Evolutionary conservation across 192 early-diverging fungal genomes (phyloP).

Genomic region (Coemansia javaensis): DNA sequence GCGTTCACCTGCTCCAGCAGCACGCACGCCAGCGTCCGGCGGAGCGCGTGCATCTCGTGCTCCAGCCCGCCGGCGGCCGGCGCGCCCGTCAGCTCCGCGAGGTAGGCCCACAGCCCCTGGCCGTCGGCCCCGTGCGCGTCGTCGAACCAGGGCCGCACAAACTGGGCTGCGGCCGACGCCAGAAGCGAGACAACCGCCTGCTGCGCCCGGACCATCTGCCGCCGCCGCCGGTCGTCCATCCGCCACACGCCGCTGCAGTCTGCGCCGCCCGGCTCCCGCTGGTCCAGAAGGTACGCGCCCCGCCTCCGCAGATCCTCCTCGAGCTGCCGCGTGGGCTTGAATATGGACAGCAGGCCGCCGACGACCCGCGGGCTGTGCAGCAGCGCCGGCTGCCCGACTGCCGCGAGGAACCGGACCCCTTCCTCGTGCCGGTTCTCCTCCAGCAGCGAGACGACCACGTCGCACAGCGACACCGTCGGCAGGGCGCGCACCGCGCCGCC

Average conservation of each 20-base stretch:
- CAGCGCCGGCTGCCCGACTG: constrained; percentile 4
- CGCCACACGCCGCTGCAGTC: constrained; percentile 31
- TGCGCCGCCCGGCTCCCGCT: not conserved
- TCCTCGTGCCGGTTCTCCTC: constrained; percentile 37
- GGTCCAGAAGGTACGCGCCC: constrained; percentile 24
- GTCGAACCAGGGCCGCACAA: constrained; percentile 36
- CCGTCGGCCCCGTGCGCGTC: constrained; percentile 4
- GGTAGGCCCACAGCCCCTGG: constrained; percentile 11
- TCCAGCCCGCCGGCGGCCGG: constrained; percentile 20
- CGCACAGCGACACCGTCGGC: constrained; percentile 19
- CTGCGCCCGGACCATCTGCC: constrained; percentile 25
- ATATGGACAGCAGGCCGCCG: constrained; percentile 21
- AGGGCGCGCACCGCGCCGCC: not conserved
- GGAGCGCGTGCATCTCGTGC: constrained; percentile 26
- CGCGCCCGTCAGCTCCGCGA: constrained; percentile 14
- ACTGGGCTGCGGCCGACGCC: constrained; percentile 13
- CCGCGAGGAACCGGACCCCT: constrained; percentile 26
- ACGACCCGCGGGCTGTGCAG: constrained; percentile 16
- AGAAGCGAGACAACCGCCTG: constrained; percentile 19
- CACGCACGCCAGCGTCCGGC: constrained; percentile 20
- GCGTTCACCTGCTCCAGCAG: constrained; percentile 39
- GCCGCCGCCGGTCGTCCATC: constrained; percentile 26
- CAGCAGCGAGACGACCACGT: constrained; percentile 27
- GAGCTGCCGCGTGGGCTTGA: constrained; percentile 24
- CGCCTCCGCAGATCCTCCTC: constrained; percentile 31